These are phyloP conservation scores for Cladosporium velox DNA, from an alignment of 2,329 filamentous ascomycete species.

Conservation along the genomic window DNA sequence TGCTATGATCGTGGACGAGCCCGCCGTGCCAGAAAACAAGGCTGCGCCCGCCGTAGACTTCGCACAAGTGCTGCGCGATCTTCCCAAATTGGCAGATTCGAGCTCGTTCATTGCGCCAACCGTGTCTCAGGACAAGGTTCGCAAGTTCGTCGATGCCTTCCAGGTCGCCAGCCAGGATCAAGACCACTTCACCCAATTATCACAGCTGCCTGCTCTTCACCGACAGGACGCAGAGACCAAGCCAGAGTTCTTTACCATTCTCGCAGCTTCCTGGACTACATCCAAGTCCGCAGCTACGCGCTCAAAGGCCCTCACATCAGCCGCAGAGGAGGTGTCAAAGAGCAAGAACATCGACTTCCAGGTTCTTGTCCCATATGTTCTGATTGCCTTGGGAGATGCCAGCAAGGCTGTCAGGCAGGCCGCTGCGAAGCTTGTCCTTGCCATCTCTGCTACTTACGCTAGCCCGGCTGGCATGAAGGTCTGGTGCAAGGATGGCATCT, in stretches of 20 bases:
- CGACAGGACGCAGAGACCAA: constrained; percentile 20
- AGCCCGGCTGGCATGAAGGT: constrained; percentile 34
- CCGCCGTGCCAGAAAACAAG: neutral
- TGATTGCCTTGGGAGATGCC: constrained; percentile 55
- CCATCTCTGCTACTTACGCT: constrained; percentile 11
- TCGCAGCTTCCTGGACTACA: constrained; percentile 27
- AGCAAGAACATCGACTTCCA: constrained; percentile 60
- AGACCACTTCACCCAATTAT: constrained; percentile 24
- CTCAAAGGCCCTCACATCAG: constrained; percentile 1
- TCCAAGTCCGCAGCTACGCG: constrained; percentile 14
- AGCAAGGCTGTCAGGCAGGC: constrained; percentile 62
- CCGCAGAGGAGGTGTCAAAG: constrained; percentile 1
- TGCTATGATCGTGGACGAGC: constrained; percentile 12
- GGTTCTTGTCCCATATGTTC: constrained; percentile 75
- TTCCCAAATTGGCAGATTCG: constrained; percentile 4
- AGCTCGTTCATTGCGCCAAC: neutral
- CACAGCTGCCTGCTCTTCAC: constrained; percentile 23
- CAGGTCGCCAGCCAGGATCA: constrained; percentile 24
- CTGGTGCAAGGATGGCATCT: constrained; percentile 65
- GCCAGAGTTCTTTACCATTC: constrained; percentile 26
- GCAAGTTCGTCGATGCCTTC: constrained; percentile 1
- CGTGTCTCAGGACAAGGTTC: neutral
- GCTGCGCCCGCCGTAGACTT: neutral
- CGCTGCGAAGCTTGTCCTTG: constrained; percentile 8
- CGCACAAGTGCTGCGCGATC: constrained; percentile 9